Evolutionary conservation across 2,329 filamentous ascomycete genomes (phyloP), one percentile per base, ranked within the genome.

Genomic region (Aspergillus piperis): DNA sequence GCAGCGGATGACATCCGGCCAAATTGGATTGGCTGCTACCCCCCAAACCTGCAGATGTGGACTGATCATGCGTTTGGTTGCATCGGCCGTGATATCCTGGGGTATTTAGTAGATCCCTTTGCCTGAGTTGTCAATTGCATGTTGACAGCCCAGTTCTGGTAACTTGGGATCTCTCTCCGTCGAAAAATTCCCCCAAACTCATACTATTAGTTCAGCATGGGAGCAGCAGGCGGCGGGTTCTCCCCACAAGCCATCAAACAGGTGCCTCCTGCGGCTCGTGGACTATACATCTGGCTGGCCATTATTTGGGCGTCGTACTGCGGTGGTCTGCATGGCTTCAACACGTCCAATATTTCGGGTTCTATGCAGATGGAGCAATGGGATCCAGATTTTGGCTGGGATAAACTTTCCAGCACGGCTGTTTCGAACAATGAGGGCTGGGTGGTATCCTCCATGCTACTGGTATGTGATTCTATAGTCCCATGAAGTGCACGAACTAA

Each of bases 271-370:
- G 55, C 62, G 36, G 61, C 65, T 27, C 50, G 57, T 1, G 49
- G 60, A 11, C 48, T 56, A 7, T 67, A 67, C 25, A 62, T 65
- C 19, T 66, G 65, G 64, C 57, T 67, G 11, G 64, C 64, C 8
- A 59, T 44, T 6, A 66, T 66, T 38, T 66, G 65, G 65, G 63
- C 65, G 2, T 67, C 65, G 2, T 67, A 66, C 32, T 64, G 61
- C 44, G 64, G 65, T 23, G 65, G 64, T 13, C 56, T 67, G 7
- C 65, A 67, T 59, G 65, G 63, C 10, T 66, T 68, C 55, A 68
- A 67, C n/a, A 64, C 66, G 8, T 61, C 65, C n/a, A 67, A 68
- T 50, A 68, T 68, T 8, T 68, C 66, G 2, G 66, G 66, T 0
- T 63, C 64, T 1, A 68, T 68, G 64, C 61, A 58, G n/a, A 57